phyloP scores from a whole-genome alignment of 164 flowering plant species.

The Protea cynaroides region DNA sequence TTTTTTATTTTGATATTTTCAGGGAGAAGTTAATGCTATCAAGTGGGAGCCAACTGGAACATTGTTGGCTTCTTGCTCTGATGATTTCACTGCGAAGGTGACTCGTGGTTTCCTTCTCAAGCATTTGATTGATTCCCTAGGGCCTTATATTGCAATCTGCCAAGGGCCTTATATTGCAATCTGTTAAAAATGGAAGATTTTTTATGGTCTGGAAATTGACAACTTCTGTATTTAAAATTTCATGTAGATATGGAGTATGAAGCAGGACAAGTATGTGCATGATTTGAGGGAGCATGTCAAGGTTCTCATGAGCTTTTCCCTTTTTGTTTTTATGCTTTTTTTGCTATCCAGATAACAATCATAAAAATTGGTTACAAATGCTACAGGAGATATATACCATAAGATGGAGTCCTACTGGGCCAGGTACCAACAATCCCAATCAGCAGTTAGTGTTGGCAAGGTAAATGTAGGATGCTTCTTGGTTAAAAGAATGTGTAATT shows the following conservation, averaged over 20 bases:
- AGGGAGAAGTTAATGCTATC: slow-evolving; percentile 98
- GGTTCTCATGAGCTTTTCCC: slow-evolving; percentile 32
- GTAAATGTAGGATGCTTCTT: slow-evolving; percentile 25
- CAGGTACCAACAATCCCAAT: slow-evolving; percentile 80
- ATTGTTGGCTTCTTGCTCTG: slow-evolving; percentile 92
- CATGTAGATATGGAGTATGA: slow-evolving; percentile 90
- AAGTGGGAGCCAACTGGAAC: slow-evolving; percentile 97
- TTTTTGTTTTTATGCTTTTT: neutral
- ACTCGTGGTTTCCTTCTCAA: neutral
- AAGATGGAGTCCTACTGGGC: slow-evolving; percentile 96
- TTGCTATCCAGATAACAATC: neutral
- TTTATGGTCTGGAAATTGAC: neutral
- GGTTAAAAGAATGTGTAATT: neutral
- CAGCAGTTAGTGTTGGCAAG: slow-evolving; percentile 79
- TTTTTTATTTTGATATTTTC: slow-evolving; percentile 19
- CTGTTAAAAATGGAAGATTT: too few relatives aligned
- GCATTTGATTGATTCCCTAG: too few relatives aligned
- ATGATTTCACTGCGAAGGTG: slow-evolving; percentile 93
- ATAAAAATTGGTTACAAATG: neutral
- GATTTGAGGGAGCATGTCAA: slow-evolving; percentile 79
- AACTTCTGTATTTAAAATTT: neutral
- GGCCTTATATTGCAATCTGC: too few relatives aligned
- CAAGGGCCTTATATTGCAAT: too few relatives aligned
- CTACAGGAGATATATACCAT: slow-evolving; percentile 91
- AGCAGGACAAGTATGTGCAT: slow-evolving; percentile 75